These are phyloP conservation scores for Scedosporium apiospermum DNA, from an alignment of 2,329 filamentous ascomycete species.

Conservation along the genomic window DNA sequence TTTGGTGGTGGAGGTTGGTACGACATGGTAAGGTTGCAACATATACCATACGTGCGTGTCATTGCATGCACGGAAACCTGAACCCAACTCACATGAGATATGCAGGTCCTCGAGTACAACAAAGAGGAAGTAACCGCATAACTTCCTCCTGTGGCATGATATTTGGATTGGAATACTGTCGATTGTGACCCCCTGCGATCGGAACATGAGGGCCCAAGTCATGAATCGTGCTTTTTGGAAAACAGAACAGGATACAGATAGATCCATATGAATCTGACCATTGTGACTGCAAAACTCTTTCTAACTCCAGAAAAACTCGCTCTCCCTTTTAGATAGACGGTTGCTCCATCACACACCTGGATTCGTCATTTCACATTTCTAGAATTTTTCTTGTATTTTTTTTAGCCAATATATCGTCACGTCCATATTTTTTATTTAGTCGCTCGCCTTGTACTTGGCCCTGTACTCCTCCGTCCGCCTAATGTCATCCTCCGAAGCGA, in stretches of 20 bases:
- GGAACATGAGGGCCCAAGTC: no score
- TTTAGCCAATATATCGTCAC: background rate
- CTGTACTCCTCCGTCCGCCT: constrained; percentile 66
- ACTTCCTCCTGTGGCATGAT: background rate
- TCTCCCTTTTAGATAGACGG: no score
- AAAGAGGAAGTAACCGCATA: background rate
- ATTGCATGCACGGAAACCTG: background rate
- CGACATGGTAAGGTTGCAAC: constrained; percentile 55
- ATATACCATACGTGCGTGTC: background rate
- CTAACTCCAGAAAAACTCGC: no score
- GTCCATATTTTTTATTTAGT: constrained; percentile 23
- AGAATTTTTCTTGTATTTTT: background rate
- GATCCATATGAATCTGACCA: no score
- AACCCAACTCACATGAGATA: background rate
- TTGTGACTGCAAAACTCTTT: no score
- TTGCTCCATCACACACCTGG: no score
- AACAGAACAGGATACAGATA: no score
- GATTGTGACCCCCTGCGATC: no score
- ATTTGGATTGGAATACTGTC: no score
- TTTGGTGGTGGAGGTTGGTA: constrained; percentile 77
- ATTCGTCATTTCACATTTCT: background rate
- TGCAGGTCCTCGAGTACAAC: background rate
- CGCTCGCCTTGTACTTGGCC: constrained; percentile 50
- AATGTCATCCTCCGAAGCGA: constrained; percentile 53
- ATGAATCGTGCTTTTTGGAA: no score